Base-by-base conservation (phyloP, 192 early-diverging fungal species). In the Polychytrium aggregatum region DNA sequence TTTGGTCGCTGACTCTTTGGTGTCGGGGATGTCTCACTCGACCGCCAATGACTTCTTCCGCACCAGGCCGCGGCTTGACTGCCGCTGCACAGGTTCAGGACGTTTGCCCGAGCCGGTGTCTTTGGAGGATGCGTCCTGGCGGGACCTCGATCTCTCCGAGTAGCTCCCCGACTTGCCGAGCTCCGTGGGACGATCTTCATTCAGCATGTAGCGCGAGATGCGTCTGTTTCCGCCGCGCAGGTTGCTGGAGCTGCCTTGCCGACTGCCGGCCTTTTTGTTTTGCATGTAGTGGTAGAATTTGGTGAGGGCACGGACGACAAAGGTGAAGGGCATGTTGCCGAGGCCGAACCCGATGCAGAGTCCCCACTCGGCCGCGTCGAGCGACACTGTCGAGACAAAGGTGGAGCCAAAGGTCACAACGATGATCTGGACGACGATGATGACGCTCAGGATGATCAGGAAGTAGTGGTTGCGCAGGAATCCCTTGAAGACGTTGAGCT, bases 391-490 rank as follows among this genome's bases (percentile, higher is more conserved):
- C 24, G 51, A 36, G 27, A 79, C 50, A 39, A 72, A 64, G n/a
- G 36, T 28, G 33, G 53, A 53, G 4, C 52, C 64, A 26, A 63
- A 49, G 18, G 57, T 43, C 5, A 73, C 55, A 29, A 63, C 64
- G 31, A 76, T 25, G 27, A 79, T 63, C 44, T 74, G 76, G 31
- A 79, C 55, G 17, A 31, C 44, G 28, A 57, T 22, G 42, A 71
- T 79, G 45, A 74, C 37, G 11, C 46, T 17, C 25, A 71, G 28
- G 36, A 79, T 70, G 28, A 49, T 5, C 37, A 71, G n/a, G 39
- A 79, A 79, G 9, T 64, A 30, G 30, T 61, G 50, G 53, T 79
- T 79, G 14, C 61, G 51, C 36, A 67, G 60, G 31, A 76, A 62
- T 7, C 58, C 48, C 16, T 39, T 39, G 51, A 79, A 79, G 17